Evolutionary conservation across 2,329 filamentous ascomycete genomes (phyloP).

Genomic region (Achaetomium macrosporum): DNA sequence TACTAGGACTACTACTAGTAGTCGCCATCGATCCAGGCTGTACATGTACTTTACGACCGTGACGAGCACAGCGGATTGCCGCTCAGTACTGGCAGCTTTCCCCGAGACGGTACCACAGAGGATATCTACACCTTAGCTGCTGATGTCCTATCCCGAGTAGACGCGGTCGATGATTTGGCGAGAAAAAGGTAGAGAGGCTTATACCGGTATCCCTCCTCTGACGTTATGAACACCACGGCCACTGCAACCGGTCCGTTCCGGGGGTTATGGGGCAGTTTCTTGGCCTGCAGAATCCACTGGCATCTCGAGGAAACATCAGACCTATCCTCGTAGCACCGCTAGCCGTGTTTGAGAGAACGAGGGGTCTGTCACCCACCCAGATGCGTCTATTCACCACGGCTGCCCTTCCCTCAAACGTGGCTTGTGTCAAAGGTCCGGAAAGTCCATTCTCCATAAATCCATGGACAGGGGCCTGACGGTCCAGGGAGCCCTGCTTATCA

Average conservation of each 20-base stretch:
- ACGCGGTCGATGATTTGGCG: too few species aligned
- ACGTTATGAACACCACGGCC: not conserved
- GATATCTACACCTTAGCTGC: not conserved
- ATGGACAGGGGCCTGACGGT: not conserved
- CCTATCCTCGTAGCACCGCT: not conserved
- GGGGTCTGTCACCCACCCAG: not conserved
- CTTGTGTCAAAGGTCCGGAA: slow-evolving; percentile 16
- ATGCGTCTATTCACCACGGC: not conserved
- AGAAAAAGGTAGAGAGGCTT: too few species aligned
- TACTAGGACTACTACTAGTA: too few species aligned
- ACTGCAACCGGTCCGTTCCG: not conserved
- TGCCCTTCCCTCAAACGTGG: slow-evolving; percentile 6
- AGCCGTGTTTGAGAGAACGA: too few species aligned
- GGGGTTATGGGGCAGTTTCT: not conserved
- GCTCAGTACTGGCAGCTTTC: too few species aligned
- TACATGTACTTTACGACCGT: too few species aligned
- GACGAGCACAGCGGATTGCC: too few species aligned
- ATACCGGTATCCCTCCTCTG: too few species aligned
- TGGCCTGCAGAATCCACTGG: not conserved
- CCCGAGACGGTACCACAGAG: too few species aligned
- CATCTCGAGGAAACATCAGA: slow-evolving; percentile 4
- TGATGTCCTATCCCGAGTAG: too few species aligned
- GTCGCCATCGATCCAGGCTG: too few species aligned
- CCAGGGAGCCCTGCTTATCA: not conserved
- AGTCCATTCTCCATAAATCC: slow-evolving; percentile 4